Evolutionary conservation across 2,329 filamentous ascomycete genomes (phyloP).

Genomic region (Colletotrichum phormii): DNA sequence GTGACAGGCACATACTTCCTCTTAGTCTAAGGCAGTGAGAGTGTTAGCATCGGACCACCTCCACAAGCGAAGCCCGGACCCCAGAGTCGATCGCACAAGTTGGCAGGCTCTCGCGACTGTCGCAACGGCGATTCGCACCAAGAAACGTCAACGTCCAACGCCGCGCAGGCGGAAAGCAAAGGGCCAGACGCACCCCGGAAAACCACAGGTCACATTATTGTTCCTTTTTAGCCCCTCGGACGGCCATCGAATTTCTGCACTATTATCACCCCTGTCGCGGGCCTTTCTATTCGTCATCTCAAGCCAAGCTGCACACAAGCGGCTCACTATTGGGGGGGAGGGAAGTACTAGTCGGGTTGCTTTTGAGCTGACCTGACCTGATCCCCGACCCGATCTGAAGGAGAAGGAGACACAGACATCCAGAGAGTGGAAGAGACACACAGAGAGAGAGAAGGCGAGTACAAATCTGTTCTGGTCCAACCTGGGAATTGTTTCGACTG

Average conservation of each 20-base stretch:
- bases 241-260: constrained; percentile 29
- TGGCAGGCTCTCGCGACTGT: constrained; percentile 12
- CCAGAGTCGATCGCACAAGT: constrained; percentile 28
- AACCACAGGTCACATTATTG: constrained; percentile 23
- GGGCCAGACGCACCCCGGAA: constrained; percentile 33
- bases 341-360: neutral
- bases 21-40: neutral
- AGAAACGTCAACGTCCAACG: neutral
- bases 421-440: neutral
- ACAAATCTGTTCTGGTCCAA: neutral
- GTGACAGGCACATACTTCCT: neutral
- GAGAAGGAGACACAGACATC: neutral
- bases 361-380: neutral
- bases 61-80: neutral
- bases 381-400: neutral
- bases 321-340: neutral
- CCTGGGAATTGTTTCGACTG: too few species aligned
- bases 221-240: constrained; percentile 18
- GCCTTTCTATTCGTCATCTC: constrained; percentile 8
- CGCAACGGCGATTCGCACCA: neutral
- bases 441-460: neutral
- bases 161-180: constrained; percentile 8
- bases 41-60: neutral
- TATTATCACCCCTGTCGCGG: constrained; percentile 1
- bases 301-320: constrained; percentile 6